Percentiles rank a stretch among this genome's conserved stretches.
Evolutionary conservation across 1,139 yeast genomes (phyloP).

Genomic region (Meyerozyma sp.): DNA sequence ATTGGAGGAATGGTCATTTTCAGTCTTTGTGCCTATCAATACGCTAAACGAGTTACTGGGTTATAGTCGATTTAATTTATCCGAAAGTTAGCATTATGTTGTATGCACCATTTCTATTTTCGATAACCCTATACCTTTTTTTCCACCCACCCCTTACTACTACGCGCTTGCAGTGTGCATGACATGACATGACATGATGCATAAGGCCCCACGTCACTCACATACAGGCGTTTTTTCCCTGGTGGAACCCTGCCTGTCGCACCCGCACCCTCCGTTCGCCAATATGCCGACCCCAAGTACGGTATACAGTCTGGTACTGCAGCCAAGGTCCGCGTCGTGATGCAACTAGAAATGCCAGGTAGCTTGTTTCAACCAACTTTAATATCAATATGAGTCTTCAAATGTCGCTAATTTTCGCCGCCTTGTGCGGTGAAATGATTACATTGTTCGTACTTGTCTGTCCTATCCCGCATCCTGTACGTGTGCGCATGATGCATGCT

Average conservation of each 20-base stretch:
- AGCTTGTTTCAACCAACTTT: not conserved
- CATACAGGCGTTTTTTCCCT: too few species aligned
- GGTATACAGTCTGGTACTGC: not conserved
- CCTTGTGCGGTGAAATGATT: conserved; percentile 52
- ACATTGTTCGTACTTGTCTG: conserved; percentile 47
- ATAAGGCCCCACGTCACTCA: not conserved
- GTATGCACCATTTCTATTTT: too few species aligned
- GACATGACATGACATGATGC: not conserved
- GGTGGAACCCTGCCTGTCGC: too few species aligned
- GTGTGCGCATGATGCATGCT: conserved; percentile 39
- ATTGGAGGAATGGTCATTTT: conserved; percentile 30
- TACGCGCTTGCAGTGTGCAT: too few species aligned
- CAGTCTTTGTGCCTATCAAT: conserved; percentile 36
- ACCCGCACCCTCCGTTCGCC: too few species aligned
- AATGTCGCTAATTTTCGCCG: conserved; percentile 38
- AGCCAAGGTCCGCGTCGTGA: not conserved
- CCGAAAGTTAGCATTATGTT: not conserved
- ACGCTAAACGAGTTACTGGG: conserved; percentile 41
- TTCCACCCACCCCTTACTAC: too few species aligned
- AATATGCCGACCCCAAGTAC: not conserved
- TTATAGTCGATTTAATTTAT: conserved; percentile 7
- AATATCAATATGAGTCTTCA: conserved; percentile 39
- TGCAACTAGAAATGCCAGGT: not conserved
- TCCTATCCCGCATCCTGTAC: conserved; percentile 57
- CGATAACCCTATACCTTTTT: too few species aligned